phyloP scores from a whole-genome alignment of 139 green algal species.

The Haematococcus sp. region DNA sequence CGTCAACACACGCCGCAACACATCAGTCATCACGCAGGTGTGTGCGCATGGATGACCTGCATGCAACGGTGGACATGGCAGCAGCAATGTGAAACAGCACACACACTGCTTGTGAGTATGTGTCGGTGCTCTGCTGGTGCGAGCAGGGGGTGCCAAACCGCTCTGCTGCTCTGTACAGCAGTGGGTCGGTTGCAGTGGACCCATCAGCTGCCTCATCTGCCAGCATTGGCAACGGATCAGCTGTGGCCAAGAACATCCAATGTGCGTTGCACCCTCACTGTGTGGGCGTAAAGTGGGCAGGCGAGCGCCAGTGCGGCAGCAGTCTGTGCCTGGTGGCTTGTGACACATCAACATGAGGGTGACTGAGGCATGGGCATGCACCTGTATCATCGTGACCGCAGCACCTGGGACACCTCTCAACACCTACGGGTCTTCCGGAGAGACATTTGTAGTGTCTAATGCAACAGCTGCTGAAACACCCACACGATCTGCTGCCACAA shows the following conservation, averaged over 20 bases:
- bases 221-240: neutral
- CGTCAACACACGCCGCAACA: neutral
- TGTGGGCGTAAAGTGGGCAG: neutral
- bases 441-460: neutral
- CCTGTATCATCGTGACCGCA: slow-evolving; percentile 8
- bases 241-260: slow-evolving; percentile 11
- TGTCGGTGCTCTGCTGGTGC: neutral
- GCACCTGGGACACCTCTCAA: neutral
- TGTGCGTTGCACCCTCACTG: slow-evolving; percentile 5
- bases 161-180: slow-evolving; percentile 9
- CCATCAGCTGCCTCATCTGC: neutral
- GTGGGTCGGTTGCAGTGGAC: neutral
- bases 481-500: neutral
- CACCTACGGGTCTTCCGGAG: slow-evolving; percentile 13
- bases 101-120: neutral
- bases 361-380: neutral
- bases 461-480: neutral
- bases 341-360: neutral
- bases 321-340: neutral
- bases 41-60: neutral
- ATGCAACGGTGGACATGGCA: too few relatives aligned
- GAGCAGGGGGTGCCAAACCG: slow-evolving; percentile 4
- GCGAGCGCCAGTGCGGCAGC: too few relatives aligned
- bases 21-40: slow-evolving; percentile 1
- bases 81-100: too few relatives aligned